Base-by-base conservation (phyloP, 306 rosid species). In the Clitoria ternatea region DNA sequence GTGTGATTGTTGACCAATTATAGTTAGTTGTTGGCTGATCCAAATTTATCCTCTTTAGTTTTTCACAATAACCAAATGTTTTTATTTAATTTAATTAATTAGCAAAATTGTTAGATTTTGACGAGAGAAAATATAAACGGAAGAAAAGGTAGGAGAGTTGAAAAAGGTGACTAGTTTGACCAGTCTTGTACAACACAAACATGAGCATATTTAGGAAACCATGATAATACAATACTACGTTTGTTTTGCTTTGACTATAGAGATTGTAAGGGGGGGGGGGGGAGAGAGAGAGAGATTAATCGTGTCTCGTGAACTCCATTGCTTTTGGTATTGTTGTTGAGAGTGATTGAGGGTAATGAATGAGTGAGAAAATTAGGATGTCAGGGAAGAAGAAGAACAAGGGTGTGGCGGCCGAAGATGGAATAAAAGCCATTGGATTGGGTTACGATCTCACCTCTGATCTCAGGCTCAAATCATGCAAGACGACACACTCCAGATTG, bases 361-460 rank as follows among this genome's bases (percentile, higher is more conserved):
- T 47, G 5, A 23, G 13, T 36, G 23, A 39, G 7, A 23, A 24
- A 39, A 30, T 2, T 12, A 0, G 14, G 56, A 35, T 65, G 63
- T n/a, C 77, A 1, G 56, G 4, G 24, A 45, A 19, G 33, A 66
- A 60, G 36, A 69, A 55, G 17, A 63, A n/a, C n/a, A n/a, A 45
- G 32, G 71, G 12, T 2, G 47, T 80, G 72, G 80, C 69, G 10
- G 64, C 83, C 0, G 88, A 76, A 54, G 81, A 73, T 17, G 96
- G 83, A 0, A 82, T 90, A 6, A 32, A 23, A 8, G 79, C 86
- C 1, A 67, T 90, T 39, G 96, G 96, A 1, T 66, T 83, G 24
- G 96, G 96, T 0, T 87, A 79, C 71, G 96, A 90, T 75, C 85
- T 90, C 43, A 61, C 86, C 72, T 73, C 53, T 52, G 96, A 90